These are phyloP conservation scores for Dendrocalamus latiflorus DNA, from an alignment of 202 grass and related monocot species.

Conservation along the genomic window DNA sequence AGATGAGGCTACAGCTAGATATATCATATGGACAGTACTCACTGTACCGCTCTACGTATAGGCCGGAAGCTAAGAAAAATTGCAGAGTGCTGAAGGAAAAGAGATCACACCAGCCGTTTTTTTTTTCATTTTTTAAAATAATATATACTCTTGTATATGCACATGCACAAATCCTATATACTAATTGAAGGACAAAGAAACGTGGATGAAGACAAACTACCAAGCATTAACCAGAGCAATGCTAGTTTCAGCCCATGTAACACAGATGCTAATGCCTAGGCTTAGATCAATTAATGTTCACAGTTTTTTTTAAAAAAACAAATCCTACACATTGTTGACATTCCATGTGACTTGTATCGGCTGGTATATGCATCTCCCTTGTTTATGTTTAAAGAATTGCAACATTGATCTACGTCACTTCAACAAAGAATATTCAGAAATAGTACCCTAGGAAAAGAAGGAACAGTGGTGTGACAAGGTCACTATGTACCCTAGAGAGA, in stretches of 20 bases:
- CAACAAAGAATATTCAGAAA: constrained; percentile 54
- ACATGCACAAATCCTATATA: not conserved
- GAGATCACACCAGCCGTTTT: constrained; percentile 30
- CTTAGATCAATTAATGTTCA: not conserved
- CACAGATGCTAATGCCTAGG: not conserved
- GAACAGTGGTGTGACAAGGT: constrained; percentile 60
- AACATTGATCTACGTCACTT: constrained; percentile 50
- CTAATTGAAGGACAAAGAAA: not conserved
- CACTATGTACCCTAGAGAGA: constrained; percentile 34
- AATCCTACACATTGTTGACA: constrained; percentile 45
- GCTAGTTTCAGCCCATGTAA: not conserved
- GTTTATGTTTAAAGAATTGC: constrained; percentile 19
- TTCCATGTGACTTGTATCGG: constrained; percentile 54
- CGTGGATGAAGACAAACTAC: not conserved
- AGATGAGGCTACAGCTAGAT: constrained; percentile 43
- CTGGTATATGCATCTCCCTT: constrained; percentile 30
- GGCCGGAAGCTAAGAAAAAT: constrained; percentile 35
- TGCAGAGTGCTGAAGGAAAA: constrained; percentile 36
- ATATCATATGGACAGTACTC: constrained; percentile 29
- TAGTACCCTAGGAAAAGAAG: constrained; percentile 49
- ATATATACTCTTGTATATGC: not conserved
- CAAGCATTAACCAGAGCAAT: not conserved
- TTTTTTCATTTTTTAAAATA: not conserved
- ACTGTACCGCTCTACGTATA: constrained; percentile 53
- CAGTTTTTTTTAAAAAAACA: constrained; percentile 10